Conservation (phyloP, 176 grass and related monocot genomes). For the Saccharum spontaneum region DNA sequence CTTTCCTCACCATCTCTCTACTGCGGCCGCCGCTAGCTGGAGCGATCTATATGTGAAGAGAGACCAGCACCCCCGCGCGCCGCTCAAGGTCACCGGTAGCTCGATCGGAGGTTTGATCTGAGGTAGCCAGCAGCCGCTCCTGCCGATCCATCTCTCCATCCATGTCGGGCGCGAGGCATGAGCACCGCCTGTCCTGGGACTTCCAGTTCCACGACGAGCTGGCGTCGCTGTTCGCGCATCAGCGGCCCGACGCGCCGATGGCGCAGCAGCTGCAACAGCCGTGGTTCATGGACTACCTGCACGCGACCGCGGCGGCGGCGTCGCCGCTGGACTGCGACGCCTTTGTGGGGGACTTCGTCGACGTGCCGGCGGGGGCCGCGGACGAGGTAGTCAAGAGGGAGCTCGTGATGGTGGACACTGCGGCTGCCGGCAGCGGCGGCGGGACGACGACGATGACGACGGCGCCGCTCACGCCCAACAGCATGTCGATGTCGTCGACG, state of each 20-base stretch:
- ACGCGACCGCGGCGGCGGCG: background rate
- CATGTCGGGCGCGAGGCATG: slow-evolving; percentile 52
- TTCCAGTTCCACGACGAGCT: slow-evolving; percentile 69
- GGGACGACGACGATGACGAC: background rate
- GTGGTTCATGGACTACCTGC: slow-evolving; percentile 40
- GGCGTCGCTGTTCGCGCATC: slow-evolving; percentile 56
- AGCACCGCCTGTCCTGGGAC: slow-evolving; percentile 38
- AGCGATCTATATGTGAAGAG: slow-evolving; percentile 35
- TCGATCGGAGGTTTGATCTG: slow-evolving; percentile 11
- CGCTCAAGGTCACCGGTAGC: background rate
- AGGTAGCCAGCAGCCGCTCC: background rate
- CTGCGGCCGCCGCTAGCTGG: background rate
- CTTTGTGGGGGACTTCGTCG: slow-evolving; percentile 29
- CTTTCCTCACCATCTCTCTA: background rate
- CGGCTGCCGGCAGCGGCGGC: background rate
- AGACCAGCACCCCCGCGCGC: background rate
- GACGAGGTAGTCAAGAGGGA: slow-evolving; percentile 38
- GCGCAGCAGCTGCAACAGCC: background rate
- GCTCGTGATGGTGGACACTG: background rate
- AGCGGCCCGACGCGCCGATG: slow-evolving; percentile 15
- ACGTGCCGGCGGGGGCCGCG: background rate
- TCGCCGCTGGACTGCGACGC: slow-evolving; percentile 34
- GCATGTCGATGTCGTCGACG: slow-evolving; percentile 60
- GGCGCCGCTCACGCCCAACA: slow-evolving; percentile 61
- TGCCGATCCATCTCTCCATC: background rate